These are phyloP conservation scores for Albugo candida DNA, from an alignment of 352 stramenopile genomes.

Conservation along the genomic window DNA sequence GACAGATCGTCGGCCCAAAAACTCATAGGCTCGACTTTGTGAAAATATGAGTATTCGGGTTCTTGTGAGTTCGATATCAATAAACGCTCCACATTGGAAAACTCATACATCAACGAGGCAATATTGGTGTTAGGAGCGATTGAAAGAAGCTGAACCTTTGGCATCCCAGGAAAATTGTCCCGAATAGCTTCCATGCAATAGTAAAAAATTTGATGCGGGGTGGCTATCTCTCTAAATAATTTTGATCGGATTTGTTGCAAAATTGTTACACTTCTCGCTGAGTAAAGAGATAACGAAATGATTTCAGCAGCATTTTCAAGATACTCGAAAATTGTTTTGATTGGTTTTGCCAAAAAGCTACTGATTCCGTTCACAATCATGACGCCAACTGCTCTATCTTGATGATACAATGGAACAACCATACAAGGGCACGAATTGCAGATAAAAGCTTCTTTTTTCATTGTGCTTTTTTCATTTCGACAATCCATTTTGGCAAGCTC, in stretches of 20 bases:
- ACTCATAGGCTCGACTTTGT: too few species aligned
- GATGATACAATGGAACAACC: conserved; percentile 41
- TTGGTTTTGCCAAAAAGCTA: conserved; percentile 27
- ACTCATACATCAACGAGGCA: too few species aligned
- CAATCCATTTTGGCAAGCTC: conserved; percentile 14
- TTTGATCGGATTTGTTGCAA: conserved; percentile 25
- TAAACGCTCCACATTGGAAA: too few species aligned
- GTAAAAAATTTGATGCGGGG: conserved; percentile 35
- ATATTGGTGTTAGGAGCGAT: too few species aligned
- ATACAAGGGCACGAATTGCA: conserved; percentile 21
- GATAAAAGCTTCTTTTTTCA: background rate
- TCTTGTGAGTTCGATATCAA: too few species aligned
- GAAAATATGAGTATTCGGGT: too few species aligned
- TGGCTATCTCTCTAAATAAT: conserved; percentile 19
- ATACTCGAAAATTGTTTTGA: conserved; percentile 36
- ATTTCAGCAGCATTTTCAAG: conserved; percentile 18
- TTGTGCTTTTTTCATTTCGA: background rate
- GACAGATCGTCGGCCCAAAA: too few species aligned
- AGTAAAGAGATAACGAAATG: conserved; percentile 28
- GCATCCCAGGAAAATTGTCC: too few species aligned
- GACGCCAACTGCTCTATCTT: conserved; percentile 36
- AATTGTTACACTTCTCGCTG: conserved; percentile 30
- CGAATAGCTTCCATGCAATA: too few species aligned
- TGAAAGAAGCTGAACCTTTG: too few species aligned
- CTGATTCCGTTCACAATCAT: conserved; percentile 39